Percentiles rank a stretch among this genome's conserved stretches.
Evolutionary conservation across 2,329 filamentous ascomycete species (phyloP).

Genomic region (Didymella keratinophila): DNA sequence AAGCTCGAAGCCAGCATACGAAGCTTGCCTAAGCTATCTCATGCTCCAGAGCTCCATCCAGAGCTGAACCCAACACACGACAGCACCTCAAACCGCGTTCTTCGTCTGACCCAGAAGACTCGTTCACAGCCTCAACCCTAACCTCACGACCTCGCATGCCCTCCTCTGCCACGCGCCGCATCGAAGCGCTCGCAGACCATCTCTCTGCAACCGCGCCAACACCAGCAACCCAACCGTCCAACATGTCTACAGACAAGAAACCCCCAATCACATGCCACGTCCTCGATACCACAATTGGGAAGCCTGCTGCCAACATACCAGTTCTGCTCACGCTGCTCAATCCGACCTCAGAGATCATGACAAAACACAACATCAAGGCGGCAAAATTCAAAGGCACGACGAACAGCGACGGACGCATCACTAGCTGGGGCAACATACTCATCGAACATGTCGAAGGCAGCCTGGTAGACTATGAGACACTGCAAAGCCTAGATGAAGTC

Average conservation of each 20-base stretch:
- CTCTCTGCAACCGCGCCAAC: conserved; percentile 19
- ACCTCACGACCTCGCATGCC: conserved; percentile 24
- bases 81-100: background rate
- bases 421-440: no score
- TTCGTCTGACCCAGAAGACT: no score
- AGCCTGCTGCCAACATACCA: conserved; percentile 70
- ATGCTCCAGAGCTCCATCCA: background rate
- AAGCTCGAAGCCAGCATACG: no score
- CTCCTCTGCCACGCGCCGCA: conserved; percentile 26
- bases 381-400: conserved; percentile 71
- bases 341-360: no score
- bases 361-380: no score
- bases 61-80: no score
- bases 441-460: no score
- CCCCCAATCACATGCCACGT: conserved; percentile 83
- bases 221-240: conserved; percentile 12
- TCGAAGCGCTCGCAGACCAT: conserved; percentile 27
- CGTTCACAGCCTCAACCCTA: no score
- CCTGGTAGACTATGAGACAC: no score
- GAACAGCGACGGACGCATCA: conserved; percentile 78
- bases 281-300: conserved; percentile 80
- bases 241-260: conserved; percentile 34
- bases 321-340: conserved; percentile 67
- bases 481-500: no score
- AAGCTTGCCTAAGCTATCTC: no score